phyloP scores from a whole-genome alignment of 192 early-diverging fungal species.

The Coemansia sp. region DNA sequence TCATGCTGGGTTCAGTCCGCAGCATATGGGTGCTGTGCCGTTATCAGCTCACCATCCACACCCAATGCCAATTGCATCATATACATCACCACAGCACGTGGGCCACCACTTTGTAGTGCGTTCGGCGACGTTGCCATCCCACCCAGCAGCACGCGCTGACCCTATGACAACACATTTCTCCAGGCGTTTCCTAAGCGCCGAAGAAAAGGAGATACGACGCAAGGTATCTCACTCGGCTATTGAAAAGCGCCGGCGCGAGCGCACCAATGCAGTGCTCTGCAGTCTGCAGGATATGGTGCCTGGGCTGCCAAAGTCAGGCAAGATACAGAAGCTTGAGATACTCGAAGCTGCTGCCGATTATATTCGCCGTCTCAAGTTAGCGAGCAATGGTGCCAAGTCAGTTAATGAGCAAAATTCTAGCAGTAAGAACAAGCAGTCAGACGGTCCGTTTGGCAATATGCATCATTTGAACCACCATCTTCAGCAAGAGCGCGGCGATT shows the following conservation, averaged over 20 bases:
- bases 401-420: not conserved
- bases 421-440: not conserved
- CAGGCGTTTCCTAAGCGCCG: conserved; percentile 36
- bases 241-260: conserved; percentile 81
- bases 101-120: not conserved
- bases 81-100: not conserved
- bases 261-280: conserved; percentile 82
- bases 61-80: not conserved
- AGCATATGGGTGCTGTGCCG: not conserved
- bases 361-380: conserved; percentile 32
- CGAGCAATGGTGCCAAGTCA: not conserved
- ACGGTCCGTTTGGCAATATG: not conserved
- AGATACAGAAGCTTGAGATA: conserved; percentile 54
- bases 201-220: conserved; percentile 66
- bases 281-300: conserved; percentile 78
- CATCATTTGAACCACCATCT: not conserved
- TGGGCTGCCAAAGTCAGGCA: conserved; percentile 39
- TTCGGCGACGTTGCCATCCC: not conserved
- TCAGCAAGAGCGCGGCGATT: not conserved
- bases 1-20: not conserved
- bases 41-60: not conserved
- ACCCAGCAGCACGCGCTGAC: not conserved
- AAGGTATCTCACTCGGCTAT: conserved; percentile 88
- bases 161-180: not conserved
- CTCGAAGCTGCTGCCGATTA: conserved; percentile 51